Conservation (phyloP, 2,329 filamentous ascomycete species). For the Dactylonectria macrodidyma region DNA sequence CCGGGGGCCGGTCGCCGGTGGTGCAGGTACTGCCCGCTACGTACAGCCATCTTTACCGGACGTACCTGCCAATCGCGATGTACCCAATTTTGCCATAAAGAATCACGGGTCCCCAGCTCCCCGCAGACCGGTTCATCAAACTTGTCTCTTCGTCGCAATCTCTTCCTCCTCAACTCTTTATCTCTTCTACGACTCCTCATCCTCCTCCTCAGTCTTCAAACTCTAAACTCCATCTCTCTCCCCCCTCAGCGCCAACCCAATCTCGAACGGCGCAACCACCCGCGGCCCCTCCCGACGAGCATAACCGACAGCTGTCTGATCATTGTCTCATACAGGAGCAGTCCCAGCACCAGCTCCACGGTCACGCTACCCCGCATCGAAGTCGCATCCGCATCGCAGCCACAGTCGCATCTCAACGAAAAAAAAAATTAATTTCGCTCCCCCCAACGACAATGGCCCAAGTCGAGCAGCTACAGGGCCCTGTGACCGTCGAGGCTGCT, state of each 20-base stretch:
- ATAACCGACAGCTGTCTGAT: constrained; percentile 45
- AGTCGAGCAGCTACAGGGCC: constrained; percentile 41
- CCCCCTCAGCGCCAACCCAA: constrained; percentile 13
- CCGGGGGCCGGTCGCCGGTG: constrained; percentile 44
- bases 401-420: constrained; percentile 36
- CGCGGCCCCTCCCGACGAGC: constrained; percentile 42
- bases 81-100: constrained; percentile 48
- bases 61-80: constrained; percentile 41
- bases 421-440: constrained; percentile 32
- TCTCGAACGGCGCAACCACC: constrained; percentile 29
- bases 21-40: constrained; percentile 46
- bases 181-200: constrained; percentile 25
- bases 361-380: constrained; percentile 48
- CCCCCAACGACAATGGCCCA: constrained; percentile 44
- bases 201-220: constrained; percentile 22
- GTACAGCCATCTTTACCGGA: constrained; percentile 35
- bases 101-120: constrained; percentile 42
- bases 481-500: constrained; percentile 36
- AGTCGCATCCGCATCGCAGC: constrained; percentile 40
- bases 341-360: constrained; percentile 46
- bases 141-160: constrained; percentile 27
- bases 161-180: constrained; percentile 38
- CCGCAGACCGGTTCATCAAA: constrained; percentile 45
- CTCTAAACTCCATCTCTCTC: not conserved
- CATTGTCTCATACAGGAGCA: constrained; percentile 43